Conservation (phyloP, 2,329 filamentous ascomycete genomes). For the Fonsecaea pedrosoi region DNA sequence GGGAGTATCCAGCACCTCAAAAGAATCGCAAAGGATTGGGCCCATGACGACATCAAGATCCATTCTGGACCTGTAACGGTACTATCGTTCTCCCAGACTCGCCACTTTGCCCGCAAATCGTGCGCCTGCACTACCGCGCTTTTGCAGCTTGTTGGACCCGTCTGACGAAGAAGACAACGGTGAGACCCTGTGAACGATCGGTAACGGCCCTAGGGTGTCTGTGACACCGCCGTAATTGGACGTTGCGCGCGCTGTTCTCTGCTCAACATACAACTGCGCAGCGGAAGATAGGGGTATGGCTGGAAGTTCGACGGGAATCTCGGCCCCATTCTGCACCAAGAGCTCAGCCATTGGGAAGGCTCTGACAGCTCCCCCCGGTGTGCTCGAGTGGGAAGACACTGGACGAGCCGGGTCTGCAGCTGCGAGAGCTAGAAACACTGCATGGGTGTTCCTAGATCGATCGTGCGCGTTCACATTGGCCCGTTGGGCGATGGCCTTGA, state of each 20-base stretch:
- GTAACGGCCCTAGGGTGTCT: constrained; percentile 70
- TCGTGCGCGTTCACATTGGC: constrained; percentile 89
- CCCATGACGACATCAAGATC: constrained; percentile 21
- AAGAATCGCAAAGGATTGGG: constrained; percentile 30
- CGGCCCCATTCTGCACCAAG: constrained; percentile 89
- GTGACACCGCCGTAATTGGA: constrained; percentile 54
- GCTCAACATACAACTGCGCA: constrained; percentile 83
- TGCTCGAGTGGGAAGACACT: constrained; percentile 47
- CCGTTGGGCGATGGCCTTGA: constrained; percentile 84
- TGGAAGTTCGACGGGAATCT: constrained; percentile 76
- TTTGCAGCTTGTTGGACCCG: constrained; percentile 71
- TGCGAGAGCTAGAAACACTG: constrained; percentile 87
- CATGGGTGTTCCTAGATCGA: constrained; percentile 84
- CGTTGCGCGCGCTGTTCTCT: constrained; percentile 61
- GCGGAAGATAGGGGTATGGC: constrained; percentile 82
- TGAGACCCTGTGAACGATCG: constrained; percentile 52
- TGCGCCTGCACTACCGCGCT: constrained; percentile 78
- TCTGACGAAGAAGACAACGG: constrained; percentile 41
- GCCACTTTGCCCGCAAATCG: constrained; percentile 63
- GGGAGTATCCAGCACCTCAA: constrained; percentile 13
- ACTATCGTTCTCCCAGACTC: constrained; percentile 52
- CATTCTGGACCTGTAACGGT: constrained; percentile 32
- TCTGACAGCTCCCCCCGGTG: constrained; percentile 52
- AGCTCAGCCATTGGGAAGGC: constrained; percentile 91
- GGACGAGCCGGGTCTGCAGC: constrained; percentile 90